Conservation (phyloP, 352 stramenopile species). For the Phytophthora melonis region DNA sequence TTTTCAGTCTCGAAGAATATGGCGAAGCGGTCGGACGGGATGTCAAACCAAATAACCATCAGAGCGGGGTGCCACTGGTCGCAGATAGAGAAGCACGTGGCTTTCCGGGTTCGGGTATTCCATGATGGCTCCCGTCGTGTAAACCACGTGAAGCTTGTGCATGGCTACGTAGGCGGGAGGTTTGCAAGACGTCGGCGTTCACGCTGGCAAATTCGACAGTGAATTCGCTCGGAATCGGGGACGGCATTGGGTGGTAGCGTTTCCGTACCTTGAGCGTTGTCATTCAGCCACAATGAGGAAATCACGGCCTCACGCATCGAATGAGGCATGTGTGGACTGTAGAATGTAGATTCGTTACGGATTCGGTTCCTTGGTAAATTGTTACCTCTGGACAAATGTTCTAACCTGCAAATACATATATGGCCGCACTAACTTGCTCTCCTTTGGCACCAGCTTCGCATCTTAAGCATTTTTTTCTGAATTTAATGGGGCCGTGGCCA, state of each 20-base stretch:
- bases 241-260: no score
- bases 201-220: not conserved
- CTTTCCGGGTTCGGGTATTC: slow-evolving; percentile 4
- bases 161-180: not conserved
- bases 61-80: slow-evolving; percentile 2
- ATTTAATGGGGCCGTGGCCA: no score
- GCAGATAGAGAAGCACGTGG: slow-evolving; percentile 6
- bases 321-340: no score
- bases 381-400: no score
- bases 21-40: slow-evolving; percentile 2
- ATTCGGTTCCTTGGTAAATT: not conserved
- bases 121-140: slow-evolving; percentile 1
- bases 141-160: not conserved
- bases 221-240: no score
- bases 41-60: not conserved
- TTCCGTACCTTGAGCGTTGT: no score
- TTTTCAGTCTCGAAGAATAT: slow-evolving; percentile 5
- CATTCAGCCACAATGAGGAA: no score
- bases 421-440: no score
- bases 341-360: not conserved
- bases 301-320: no score
- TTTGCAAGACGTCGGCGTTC: not conserved
- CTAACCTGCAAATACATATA: no score
- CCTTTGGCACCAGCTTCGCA: no score
- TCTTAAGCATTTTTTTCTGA: no score